Base-by-base conservation (phyloP, 1,139 yeast species). In the Nadsonia commutata region DNA sequence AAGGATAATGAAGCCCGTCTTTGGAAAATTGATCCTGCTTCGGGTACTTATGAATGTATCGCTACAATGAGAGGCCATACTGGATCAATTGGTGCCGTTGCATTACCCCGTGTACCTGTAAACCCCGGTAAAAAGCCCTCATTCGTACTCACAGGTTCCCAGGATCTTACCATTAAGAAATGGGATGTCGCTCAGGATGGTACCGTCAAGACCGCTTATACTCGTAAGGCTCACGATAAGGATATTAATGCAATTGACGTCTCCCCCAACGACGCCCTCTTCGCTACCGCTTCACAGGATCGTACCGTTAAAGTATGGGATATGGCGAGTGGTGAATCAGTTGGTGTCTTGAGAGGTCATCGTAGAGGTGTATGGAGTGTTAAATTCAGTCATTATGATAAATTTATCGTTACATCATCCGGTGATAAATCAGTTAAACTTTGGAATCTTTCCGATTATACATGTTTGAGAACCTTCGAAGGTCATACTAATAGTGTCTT, bases 221-320 rank as follows among this genome's bases (percentile, higher is more conserved):
- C 98, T 0, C 75, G 96, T 66, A 76, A 90, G 56, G 98, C 96
- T 0, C 99, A 90, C 60, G 98, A 90, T 45, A 90, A 90, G 60
- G 96, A 90, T 60, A 88, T 90, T 47, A 93, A 90, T 56, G 75
- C 93, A 2, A 65, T 93, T 43, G 95, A 85, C 51, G 70, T 90
- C 2, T 72, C 96, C 5, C 95, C 96, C 11, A 86, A 88, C 56
- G 94, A 90, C 61, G 81, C 80, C 51, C 68, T 71, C 48, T 78
- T 90, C 56, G 97, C 95, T 1, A 81, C 96, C 3, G 97, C 95
- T 1, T 83, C 95, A n/a, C 94, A 83, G 60, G 99, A 90, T 59
- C 83, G 88, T 55, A 72, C 88, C 2, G 93, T 82, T 49, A 90
- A 93, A 59, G 66, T 90, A 3, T 93, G 97, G 97, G 79, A 82